A percentile compares a stretch with the other conserved stretches of the same genome.
Evolutionary conservation across 441 rosid genomes (phyloP).

Genomic region (Syzygium malaccense): DNA sequence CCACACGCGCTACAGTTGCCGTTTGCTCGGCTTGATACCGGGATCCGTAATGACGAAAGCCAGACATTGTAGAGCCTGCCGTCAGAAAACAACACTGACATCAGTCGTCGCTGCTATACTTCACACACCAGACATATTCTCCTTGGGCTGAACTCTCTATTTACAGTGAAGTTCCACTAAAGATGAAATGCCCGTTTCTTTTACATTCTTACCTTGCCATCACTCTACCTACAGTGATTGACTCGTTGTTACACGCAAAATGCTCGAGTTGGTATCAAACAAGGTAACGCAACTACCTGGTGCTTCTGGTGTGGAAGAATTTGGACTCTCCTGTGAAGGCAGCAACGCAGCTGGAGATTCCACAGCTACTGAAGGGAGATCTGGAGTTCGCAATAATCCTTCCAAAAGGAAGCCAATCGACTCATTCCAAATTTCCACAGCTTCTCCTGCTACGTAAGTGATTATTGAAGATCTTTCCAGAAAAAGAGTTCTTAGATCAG

Average conservation of each 20-base stretch:
- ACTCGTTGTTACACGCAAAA: neutral
- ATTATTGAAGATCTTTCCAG: neutral
- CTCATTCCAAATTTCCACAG: neutral
- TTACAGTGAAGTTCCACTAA: neutral
- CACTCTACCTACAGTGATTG: neutral
- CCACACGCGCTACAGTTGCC: neutral
- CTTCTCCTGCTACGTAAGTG: neutral
- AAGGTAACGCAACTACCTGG: neutral
- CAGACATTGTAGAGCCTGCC: neutral
- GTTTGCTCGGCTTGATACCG: neutral
- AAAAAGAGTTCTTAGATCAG: neutral
- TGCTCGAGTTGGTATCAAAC: neutral
- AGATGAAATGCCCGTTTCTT: neutral
- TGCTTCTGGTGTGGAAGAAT: neutral
- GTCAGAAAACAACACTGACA: neutral
- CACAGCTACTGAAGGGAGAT: neutral
- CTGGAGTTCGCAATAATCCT: neutral
- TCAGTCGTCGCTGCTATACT: neutral
- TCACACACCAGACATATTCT: neutral
- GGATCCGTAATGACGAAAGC: neutral
- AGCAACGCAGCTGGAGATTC: neutral
- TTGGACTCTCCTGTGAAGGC: neutral
- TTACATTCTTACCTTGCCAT: neutral
- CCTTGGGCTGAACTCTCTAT: neutral
- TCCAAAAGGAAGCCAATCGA: neutral